Base-by-base conservation (phyloP, 192 early-diverging fungal species). In the Borealophlyctis nickersoniae region DNA sequence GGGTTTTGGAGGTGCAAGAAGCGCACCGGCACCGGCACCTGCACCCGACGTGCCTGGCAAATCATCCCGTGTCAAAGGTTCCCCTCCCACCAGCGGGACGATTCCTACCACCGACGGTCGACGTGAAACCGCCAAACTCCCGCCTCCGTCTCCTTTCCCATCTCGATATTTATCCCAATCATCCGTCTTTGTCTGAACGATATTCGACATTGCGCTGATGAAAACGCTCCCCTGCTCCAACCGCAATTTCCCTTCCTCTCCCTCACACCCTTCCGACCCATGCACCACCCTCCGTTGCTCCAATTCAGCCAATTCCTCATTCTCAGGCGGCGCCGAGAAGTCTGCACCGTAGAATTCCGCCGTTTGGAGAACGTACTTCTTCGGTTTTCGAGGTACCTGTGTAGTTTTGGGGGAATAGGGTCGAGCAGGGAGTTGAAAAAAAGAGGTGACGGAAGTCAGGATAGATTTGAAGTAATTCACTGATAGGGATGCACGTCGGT, bases 311-410 rank as follows among this genome's bases (percentile, higher is more conserved):
- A 56, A 48, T 31, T 53, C 65, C 7, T 51, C 35, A 34, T 63
- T 59, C 22, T 49, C 67, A 27, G 58, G 16, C 19, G 65, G 57
- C 0, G 66, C 62, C 9, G 66, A 70, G 49, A 77, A 77, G 50
- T 77, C 75, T 2, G 71, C 75, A 14, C 63, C 59, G 31, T 77
- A 77, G 34, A 77, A 77, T 29, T 77, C 75, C 9, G 71, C 62
- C 30, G 55, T 7, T 45, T 51, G 45, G 24, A 71, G 45, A 28
- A 36, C 50, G 2, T 62, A 62, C 11, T 29, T 62, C 28, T 29
- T 29, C 7, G 51, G 4, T 53, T 62, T 53, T 49, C 35, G 58
- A 49, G 24, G 14, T 14, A 35, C 26, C n/a, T 24, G 51, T 56
- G 57, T 16, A 14, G 53, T 1, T 55, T 55, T 16, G 16, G 1